These are phyloP conservation scores for Metschnikowia continentalis DNA, from an alignment of 805 yeast genomes.

Conservation along the genomic window DNA sequence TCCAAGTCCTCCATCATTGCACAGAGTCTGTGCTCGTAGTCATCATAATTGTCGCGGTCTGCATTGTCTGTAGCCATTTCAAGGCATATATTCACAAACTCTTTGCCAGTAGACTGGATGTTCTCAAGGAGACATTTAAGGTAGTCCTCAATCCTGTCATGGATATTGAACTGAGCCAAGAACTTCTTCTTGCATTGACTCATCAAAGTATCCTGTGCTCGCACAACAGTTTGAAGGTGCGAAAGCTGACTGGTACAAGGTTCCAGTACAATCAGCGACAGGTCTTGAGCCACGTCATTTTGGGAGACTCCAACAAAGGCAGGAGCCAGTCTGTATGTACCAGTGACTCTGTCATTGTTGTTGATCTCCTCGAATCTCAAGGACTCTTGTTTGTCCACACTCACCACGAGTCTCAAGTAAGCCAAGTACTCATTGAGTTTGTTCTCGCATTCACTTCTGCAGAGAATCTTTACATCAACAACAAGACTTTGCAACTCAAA, in stretches of 20 bases:
- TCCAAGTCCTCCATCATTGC: constrained; percentile 2
- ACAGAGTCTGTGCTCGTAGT: background rate
- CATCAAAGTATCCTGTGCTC: background rate
- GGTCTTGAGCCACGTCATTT: background rate
- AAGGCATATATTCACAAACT: background rate
- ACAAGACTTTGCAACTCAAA: background rate
- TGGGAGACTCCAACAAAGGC: background rate
- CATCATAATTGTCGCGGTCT: background rate
- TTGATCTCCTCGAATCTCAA: background rate
- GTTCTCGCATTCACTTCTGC: background rate
- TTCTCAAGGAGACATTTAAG: background rate
- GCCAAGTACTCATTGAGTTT: background rate
- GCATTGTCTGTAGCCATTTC: background rate
- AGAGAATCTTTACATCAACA: background rate
- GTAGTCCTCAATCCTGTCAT: background rate
- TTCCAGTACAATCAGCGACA: background rate
- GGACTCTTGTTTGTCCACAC: too few species aligned
- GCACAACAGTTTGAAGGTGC: background rate
- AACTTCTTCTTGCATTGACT: background rate
- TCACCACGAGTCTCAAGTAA: too few species aligned
- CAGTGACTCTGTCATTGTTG: background rate
- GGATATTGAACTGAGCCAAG: background rate
- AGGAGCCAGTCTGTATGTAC: background rate
- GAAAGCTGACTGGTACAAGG: background rate
- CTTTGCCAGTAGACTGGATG: background rate